Evolutionary conservation across 495 filamentous ascomycete species (phyloP).

Genomic region (Penicillium lagena): DNA sequence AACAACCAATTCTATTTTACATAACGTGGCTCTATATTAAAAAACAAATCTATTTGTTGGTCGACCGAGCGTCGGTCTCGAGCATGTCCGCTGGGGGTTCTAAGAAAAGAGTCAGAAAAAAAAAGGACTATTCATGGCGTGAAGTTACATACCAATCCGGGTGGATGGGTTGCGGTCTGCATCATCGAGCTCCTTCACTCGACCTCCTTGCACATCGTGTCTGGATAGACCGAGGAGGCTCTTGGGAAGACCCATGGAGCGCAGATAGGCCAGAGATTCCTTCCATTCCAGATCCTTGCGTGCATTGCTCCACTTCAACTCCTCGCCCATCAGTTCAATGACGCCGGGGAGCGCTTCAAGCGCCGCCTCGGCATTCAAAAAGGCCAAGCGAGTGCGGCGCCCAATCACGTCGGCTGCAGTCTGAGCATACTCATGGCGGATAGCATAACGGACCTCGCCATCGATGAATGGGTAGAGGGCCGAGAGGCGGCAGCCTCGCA

Average conservation of each 20-base stretch:
- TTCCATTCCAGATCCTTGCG: slow-evolving; percentile 82
- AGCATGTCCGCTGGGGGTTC: slow-evolving; percentile 55
- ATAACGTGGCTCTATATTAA: slow-evolving; percentile 19
- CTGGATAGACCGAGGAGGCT: slow-evolving; percentile 64
- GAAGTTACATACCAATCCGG: slow-evolving; percentile 52
- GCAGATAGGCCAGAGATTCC: slow-evolving; percentile 69
- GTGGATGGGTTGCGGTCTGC: slow-evolving; percentile 68
- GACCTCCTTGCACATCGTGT: slow-evolving; percentile 72
- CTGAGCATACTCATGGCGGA: slow-evolving; percentile 89
- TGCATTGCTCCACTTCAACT: slow-evolving; percentile 73
- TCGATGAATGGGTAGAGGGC: slow-evolving; percentile 92
- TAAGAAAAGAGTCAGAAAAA: slow-evolving; percentile 22
- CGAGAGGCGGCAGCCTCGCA: slow-evolving; percentile 77
- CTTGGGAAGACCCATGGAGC: slow-evolving; percentile 81
- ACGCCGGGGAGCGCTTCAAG: slow-evolving; percentile 82
- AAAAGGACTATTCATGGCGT: neutral
- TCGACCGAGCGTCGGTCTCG: slow-evolving; percentile 35
- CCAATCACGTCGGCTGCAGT: slow-evolving; percentile 90
- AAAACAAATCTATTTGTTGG: slow-evolving; percentile 39
- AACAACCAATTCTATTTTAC: slow-evolving; percentile 29
- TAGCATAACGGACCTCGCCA: slow-evolving; percentile 87
- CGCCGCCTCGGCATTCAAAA: slow-evolving; percentile 92
- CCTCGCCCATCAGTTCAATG: slow-evolving; percentile 89
- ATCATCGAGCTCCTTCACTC: slow-evolving; percentile 61
- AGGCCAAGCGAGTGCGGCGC: slow-evolving; percentile 79